Conservation (phyloP, 148 eudicot genomes). For the Arbutus unedo region DNA sequence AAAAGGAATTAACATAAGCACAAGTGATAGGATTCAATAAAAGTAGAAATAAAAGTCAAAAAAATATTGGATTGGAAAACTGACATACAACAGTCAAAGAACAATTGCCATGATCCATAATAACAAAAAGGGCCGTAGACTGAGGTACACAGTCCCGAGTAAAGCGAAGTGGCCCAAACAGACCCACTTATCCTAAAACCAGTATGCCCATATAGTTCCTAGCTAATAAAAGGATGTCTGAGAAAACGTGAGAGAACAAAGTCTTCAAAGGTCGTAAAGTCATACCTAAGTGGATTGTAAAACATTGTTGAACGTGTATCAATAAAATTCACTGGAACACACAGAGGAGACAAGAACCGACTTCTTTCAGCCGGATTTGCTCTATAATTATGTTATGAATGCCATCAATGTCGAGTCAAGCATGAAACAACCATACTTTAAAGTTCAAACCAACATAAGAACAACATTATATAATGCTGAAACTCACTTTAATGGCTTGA, state of each 20-base stretch:
- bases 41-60: neutral
- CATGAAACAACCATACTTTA: constrained; percentile 8
- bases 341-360: constrained; percentile 58
- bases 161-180: neutral
- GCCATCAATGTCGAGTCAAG: constrained; percentile 9
- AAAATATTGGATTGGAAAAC: neutral
- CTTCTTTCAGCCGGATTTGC: constrained; percentile 46
- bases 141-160: neutral
- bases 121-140: neutral
- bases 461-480: neutral
- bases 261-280: neutral
- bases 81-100: neutral
- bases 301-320: constrained; percentile 66
- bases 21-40: neutral
- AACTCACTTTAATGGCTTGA: constrained; percentile 90
- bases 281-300: constrained; percentile 90
- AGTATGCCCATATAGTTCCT: neutral
- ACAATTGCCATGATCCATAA: neutral
- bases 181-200: neutral
- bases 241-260: neutral
- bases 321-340: constrained; percentile 63
- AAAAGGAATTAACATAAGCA: neutral
- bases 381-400: constrained; percentile 31
- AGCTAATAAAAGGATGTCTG: constrained; percentile 1
- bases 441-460: neutral